Conservation (phyloP, 129 eudicot species). For the Chrysanthemum seticuspe region DNA sequence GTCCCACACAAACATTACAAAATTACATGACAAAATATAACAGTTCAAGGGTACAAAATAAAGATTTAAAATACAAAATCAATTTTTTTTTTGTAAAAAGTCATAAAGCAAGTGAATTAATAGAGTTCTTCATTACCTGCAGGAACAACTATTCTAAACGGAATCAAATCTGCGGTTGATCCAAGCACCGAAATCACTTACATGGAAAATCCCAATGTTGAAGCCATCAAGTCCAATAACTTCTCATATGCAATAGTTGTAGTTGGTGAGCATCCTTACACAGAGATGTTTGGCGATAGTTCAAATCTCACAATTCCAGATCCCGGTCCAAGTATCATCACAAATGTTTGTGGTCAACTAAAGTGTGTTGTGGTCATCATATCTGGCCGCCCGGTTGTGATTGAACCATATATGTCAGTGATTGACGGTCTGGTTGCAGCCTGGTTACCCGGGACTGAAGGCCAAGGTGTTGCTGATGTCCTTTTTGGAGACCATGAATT, state of each 20-base stretch:
- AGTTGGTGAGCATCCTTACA: conserved; percentile 67
- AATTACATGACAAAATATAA: too few relatives aligned
- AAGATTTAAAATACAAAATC: neutral
- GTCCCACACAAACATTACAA: too few relatives aligned
- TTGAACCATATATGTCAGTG: conserved; percentile 52
- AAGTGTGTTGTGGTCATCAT: conserved; percentile 58
- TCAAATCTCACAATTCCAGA: conserved; percentile 52
- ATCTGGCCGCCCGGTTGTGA: conserved; percentile 61
- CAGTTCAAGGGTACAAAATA: too few relatives aligned
- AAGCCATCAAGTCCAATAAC: conserved; percentile 41
- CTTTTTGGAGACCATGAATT: conserved; percentile 59
- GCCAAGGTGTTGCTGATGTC: conserved; percentile 75
- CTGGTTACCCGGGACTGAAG: conserved; percentile 79
- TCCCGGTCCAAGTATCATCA: conserved; percentile 56
- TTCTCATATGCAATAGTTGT: conserved; percentile 59
- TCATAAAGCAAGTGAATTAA: neutral
- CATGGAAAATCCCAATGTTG: conserved; percentile 45
- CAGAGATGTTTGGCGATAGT: conserved; percentile 67
- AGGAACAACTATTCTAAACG: conserved; percentile 70
- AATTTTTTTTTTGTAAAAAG: too few relatives aligned
- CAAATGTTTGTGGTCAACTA: conserved; percentile 48
- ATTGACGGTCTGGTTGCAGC: conserved; percentile 74
- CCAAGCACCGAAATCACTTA: conserved; percentile 43
- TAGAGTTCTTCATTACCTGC: conserved; percentile 17
- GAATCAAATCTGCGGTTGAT: conserved; percentile 48